Percentiles rank a stretch among this genome's conserved stretches.
Conservation (phyloP, 306 rosid genomes). For the Malus domestica region ASM211411v1 NC_041795.1:31875001-31875500, state of each 20-base stretch:
- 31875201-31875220: neutral
- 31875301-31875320: conserved; percentile 44
- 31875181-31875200: neutral
- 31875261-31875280: neutral
- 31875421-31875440: conserved; percentile 18
- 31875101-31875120: neutral
- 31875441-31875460: conserved; percentile 21
- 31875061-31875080: neutral
- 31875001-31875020: neutral
- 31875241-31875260: neutral
- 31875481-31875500: neutral
- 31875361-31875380: conserved; percentile 15
- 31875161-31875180: neutral
- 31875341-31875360: conserved; percentile 23
- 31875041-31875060: neutral
- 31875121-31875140: neutral
- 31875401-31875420: conserved; percentile 47
- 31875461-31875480: conserved; percentile 30
- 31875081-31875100: neutral
- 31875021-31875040: neutral
- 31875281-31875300: conserved; percentile 44
- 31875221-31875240: neutral
- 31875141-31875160: neutral
- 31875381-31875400: conserved; percentile 39
- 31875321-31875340: conserved; percentile 45